Evolutionary conservation across 306 rosid genomes (phyloP).

Genomic region (Dryas octopetala): DNA sequence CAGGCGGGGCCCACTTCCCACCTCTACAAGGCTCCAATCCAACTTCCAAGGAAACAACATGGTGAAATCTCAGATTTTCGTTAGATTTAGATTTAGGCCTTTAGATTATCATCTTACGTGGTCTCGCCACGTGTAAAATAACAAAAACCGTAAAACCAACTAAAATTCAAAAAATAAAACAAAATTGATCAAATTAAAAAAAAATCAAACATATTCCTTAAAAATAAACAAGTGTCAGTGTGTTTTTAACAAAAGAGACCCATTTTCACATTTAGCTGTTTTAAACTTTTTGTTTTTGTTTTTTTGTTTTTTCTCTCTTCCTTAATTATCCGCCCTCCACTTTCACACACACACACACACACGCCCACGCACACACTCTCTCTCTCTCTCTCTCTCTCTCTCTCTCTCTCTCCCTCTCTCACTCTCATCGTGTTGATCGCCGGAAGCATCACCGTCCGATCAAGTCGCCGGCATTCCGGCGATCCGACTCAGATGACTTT

Average conservation of each 20-base stretch:
- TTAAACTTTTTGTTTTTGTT: constrained; percentile 1
- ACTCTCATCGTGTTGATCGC: constrained; percentile 44
- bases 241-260: not conserved
- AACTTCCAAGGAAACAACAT: constrained; percentile 8
- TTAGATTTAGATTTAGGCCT: not conserved
- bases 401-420: constrained; percentile 27
- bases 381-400: constrained; percentile 24
- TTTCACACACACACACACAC: constrained; percentile 14
- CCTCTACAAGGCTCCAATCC: not conserved
- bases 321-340: constrained; percentile 39
- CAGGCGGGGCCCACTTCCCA: constrained; percentile 5
- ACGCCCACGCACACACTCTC: constrained; percentile 31
- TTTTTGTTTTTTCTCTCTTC: constrained; percentile 12
- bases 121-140: not conserved
- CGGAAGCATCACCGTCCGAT: constrained; percentile 54
- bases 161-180: not conserved
- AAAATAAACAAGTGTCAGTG: constrained; percentile 8
- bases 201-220: not conserved
- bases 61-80: not conserved
- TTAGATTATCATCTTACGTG: not conserved
- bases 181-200: not conserved
- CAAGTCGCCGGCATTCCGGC: constrained; percentile 49
- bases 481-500: constrained; percentile 45
- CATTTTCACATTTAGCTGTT: not conserved
- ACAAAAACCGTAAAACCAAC: not conserved